These are phyloP conservation scores for Larix sibirica DNA, from an alignment of 83 land plant species.

Conservation along the genomic window DNA sequence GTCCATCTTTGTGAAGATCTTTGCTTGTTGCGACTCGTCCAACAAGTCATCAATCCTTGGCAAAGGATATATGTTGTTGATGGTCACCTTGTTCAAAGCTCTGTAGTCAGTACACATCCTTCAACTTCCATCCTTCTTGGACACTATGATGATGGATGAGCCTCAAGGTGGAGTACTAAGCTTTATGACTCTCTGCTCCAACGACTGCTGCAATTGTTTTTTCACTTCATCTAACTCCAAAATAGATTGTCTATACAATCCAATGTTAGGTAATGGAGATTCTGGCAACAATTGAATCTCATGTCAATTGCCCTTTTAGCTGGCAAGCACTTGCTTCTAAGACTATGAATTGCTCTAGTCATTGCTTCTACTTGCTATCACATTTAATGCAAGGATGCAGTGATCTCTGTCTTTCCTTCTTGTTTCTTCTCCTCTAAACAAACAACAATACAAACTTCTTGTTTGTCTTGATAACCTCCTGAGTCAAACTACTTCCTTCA, in stretches of 20 bases:
- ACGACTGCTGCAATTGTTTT: neutral
- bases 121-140: neutral
- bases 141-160: neutral
- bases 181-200: too few species aligned
- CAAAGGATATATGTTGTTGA: too few species aligned
- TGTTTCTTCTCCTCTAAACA: too few species aligned
- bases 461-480: too few species aligned
- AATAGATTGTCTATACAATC: neutral
- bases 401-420: too few species aligned
- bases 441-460: too few species aligned
- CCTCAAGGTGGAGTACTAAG: neutral
- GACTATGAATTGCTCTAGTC: too few species aligned
- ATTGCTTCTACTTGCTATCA: too few species aligned
- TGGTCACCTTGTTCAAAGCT: neutral
- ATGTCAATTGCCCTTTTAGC: too few species aligned
- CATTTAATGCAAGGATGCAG: too few species aligned
- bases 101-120: neutral
- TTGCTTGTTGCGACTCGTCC: neutral
- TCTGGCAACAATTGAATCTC: neutral
- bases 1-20: neutral
- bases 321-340: too few species aligned
- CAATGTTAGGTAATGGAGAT: neutral
- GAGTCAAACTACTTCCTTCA: too few species aligned
- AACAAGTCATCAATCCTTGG: neutral
- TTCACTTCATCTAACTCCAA: neutral